Percentiles rank a stretch among this genome's conserved stretches.
Conservation (phyloP, 1,139 yeast genomes). For the Suhomyces bribrorum region DNA sequence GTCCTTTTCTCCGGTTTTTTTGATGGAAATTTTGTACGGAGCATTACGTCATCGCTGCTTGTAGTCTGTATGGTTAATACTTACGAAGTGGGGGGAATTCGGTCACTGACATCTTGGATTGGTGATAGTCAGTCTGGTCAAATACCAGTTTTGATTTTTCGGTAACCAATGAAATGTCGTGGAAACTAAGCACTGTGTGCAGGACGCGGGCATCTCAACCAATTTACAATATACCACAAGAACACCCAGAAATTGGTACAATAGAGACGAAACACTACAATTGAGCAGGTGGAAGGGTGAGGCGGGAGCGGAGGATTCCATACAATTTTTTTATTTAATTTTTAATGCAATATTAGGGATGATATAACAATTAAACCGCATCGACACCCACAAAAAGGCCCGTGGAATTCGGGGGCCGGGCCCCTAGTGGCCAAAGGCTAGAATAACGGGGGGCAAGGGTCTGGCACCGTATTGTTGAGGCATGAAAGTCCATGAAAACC, state of each 20-base stretch:
- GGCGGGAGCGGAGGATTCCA: background rate
- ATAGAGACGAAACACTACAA: background rate
- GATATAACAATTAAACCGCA: too few relatives aligned
- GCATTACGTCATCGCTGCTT: background rate
- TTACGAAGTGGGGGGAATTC: slow-evolving; percentile 56
- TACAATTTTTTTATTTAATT: too few relatives aligned
- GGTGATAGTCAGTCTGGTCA: slow-evolving; percentile 3
- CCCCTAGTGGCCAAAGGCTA: too few relatives aligned
- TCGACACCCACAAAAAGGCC: too few relatives aligned
- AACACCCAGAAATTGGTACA: too few relatives aligned
- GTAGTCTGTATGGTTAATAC: slow-evolving; percentile 20
- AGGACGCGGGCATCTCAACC: slow-evolving; percentile 5
- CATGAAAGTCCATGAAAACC: too few relatives aligned
- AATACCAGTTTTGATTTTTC: slow-evolving; percentile 10
- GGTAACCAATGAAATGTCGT: slow-evolving; percentile 19
- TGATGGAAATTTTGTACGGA: too few relatives aligned
- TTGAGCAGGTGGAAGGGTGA: background rate
- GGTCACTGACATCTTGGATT: slow-evolving; percentile 40
- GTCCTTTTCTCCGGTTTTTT: too few relatives aligned
- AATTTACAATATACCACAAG: too few relatives aligned
- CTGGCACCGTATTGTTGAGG: too few relatives aligned
- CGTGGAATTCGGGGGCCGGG: too few relatives aligned
- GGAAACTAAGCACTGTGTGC: slow-evolving; percentile 13
- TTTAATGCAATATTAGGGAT: background rate
- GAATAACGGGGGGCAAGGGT: too few relatives aligned